Evolutionary conservation across 352 stramenopile species (phyloP).

Genomic region (Globisporangium cylindrosporum): DNA sequence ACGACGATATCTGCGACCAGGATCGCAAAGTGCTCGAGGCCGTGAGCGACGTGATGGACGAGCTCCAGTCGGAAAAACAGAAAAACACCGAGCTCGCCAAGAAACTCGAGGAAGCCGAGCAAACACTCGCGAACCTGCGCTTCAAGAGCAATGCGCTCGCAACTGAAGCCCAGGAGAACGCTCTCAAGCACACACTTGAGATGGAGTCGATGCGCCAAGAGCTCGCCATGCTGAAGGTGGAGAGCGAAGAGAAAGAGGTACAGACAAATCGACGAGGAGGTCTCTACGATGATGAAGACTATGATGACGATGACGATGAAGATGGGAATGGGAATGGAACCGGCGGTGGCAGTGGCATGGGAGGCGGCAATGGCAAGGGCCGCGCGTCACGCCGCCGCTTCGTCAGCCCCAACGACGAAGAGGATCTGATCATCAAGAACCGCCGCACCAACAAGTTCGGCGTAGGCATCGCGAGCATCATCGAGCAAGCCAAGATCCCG

Average conservation of each 20-base stretch:
- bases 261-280: conserved; percentile 32
- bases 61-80: conserved; percentile 35
- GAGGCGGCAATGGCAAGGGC: conserved; percentile 12
- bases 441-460: conserved; percentile 59
- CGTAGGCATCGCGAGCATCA: conserved; percentile 72
- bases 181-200: conserved; percentile 30
- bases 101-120: conserved; percentile 45
- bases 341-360: conserved; percentile 14
- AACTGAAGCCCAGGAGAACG: conserved; percentile 37
- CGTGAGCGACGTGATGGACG: conserved; percentile 50
- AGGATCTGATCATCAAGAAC: conserved; percentile 63
- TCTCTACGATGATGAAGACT: background rate
- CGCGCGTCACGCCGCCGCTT: conserved; percentile 23
- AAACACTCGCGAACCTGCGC: conserved; percentile 39
- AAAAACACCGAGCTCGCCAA: conserved; percentile 31
- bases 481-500: conserved; percentile 70
- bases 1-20: conserved; percentile 58
- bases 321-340: conserved; percentile 26
- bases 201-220: conserved; percentile 39
- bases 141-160: conserved; percentile 55
- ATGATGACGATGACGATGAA: conserved; percentile 25
- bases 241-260: conserved; percentile 39
- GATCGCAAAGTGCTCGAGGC: conserved; percentile 61
- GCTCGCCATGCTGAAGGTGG: conserved; percentile 22
- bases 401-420: conserved; percentile 24